These are phyloP conservation scores for Phytophthora macrochlamydospora DNA, from an alignment of 352 stramenopile species.

Conservation along the genomic window DNA sequence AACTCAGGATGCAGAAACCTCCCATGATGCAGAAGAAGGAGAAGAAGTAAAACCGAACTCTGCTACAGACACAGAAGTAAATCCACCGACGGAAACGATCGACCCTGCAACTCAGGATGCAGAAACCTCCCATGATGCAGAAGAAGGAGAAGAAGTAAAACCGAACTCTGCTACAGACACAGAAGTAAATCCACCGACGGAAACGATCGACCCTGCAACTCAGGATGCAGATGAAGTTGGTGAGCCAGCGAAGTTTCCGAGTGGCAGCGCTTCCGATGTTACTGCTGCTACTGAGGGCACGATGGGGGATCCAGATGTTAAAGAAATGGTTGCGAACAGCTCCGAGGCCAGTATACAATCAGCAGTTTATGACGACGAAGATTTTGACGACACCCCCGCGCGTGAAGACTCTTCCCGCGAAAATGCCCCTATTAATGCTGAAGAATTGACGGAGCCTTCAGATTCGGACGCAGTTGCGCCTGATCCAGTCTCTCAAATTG, in stretches of 20 bases:
- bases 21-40: no score
- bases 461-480: not conserved
- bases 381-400: conserved; percentile 21
- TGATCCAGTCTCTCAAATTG: conserved; percentile 3
- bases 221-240: conserved; percentile 9
- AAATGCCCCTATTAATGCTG: no score
- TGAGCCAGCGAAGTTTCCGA: not conserved
- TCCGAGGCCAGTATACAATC: conserved; percentile 24
- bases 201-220: not conserved
- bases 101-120: conserved; percentile 1
- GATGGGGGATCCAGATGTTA: conserved; percentile 1
- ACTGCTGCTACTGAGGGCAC: conserved; percentile 1
- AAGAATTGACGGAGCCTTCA: no score
- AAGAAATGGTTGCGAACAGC: conserved; percentile 13
- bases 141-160: no score
- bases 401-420: not conserved
- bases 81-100: no score
- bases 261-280: not conserved
- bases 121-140: not conserved
- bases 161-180: no score
- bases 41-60: no score
- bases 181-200: no score
- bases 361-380: conserved; percentile 30
- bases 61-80: no score
- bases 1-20: no score